Base-by-base conservation (phyloP, 306 rosid species). In the Boehmeria nivea region DNA sequence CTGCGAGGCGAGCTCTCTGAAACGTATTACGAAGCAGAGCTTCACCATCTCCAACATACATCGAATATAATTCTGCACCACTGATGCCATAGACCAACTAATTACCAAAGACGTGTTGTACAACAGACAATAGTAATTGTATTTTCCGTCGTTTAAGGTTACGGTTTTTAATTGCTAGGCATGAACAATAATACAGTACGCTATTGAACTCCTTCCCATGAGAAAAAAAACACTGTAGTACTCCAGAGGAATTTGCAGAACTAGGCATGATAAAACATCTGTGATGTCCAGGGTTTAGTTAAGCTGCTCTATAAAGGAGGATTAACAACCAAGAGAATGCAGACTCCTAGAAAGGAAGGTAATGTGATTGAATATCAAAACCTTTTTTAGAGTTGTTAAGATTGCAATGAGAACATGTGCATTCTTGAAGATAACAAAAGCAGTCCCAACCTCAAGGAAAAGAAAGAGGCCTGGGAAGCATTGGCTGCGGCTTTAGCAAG, bases 31-130 rank as follows among this genome's bases (percentile, higher is more conserved):
- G 94, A 52, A 87, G 79, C 57, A 82, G 63, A 53, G 87, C 88
- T 79, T 91, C 98, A 52, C 96, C 96, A 64, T 87, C 96, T 52
- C 98, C 98, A 43, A 87, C 96, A 57, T 87, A 91, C 98, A 82
- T 91, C 2, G 98, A 91, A 56, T 67, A 82, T 75, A 91, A 61
- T 51, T 91, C 98, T 78, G 96, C 94, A 75, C 94, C 84, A 67
- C 98, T 91, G 76, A 64, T 60, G 52, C 64, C 45, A 31, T 2
- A 10, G 9, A 31, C 36, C 36, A 31, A 10, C 9, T 10, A 31
- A n/a, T n/a, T n/a, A n/a, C n/a, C n/a, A n/a, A n/a, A n/a, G n/a
- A n/a, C n/a, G n/a, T n/a, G n/a, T n/a, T n/a, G n/a, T n/a, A n/a
- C n/a, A n/a, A n/a, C n/a, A n/a, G n/a, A n/a, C n/a, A n/a, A n/a